These are phyloP conservation scores for Massarina eburnea DNA, from an alignment of 2,329 filamentous ascomycete genomes.

Conservation along the genomic window DNA sequence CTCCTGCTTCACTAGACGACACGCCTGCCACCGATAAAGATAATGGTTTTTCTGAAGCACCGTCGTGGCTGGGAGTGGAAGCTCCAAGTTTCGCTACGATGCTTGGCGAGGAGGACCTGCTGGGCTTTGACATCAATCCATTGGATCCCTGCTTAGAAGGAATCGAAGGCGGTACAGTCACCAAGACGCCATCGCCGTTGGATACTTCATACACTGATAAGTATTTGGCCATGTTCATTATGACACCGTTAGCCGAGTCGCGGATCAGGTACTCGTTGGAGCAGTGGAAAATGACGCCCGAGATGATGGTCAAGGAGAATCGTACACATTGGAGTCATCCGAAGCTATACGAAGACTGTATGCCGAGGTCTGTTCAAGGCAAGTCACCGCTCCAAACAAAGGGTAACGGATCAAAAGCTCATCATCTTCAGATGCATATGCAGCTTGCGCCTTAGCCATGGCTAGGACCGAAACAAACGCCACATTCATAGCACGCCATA, in stretches of 20 bases:
- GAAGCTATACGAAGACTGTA: constrained; percentile 52
- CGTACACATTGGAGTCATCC: constrained; percentile 58
- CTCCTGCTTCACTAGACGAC: constrained; percentile 10
- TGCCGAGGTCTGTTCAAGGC: constrained; percentile 58
- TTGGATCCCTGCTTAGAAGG: constrained; percentile 44
- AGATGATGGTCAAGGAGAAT: constrained; percentile 51
- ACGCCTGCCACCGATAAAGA: constrained; percentile 2
- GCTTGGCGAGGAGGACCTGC: constrained; percentile 8
- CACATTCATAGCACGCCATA: constrained; percentile 52
- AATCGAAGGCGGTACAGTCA: constrained; percentile 16
- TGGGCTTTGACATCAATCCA: constrained; percentile 48
- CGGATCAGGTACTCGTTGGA: constrained; percentile 30
- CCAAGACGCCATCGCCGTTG: not conserved
- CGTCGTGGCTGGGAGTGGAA: constrained; percentile 4
- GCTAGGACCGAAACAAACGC: constrained; percentile 53
- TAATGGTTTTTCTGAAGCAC: not conserved
- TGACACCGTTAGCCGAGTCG: constrained; percentile 21
- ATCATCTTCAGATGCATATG: constrained; percentile 50
- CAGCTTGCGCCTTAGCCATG: constrained; percentile 57
- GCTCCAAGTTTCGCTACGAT: not conserved
- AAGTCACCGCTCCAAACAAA: not conserved
- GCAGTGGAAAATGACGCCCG: constrained; percentile 28
- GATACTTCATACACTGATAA: constrained; percentile 2
- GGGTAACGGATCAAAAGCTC: not conserved
- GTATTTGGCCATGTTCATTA: constrained; percentile 13